Evolutionary conservation across 1,284 basidiomycete genomes (phyloP), one percentile per base, ranked within the genome.

Genomic region (Ustilago xerochloae): DNA sequence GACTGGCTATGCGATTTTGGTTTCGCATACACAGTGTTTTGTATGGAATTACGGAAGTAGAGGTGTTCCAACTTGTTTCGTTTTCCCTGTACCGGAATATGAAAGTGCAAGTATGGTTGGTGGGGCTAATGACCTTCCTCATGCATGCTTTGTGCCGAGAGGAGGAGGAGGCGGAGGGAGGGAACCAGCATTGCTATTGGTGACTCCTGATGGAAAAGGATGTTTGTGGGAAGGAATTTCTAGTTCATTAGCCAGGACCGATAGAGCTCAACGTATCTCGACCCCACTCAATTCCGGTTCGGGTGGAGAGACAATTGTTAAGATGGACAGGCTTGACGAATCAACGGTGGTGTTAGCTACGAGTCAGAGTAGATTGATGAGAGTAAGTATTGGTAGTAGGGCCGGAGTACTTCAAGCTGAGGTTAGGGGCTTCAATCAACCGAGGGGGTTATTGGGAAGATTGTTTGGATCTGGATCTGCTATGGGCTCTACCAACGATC

Each of bases 31-130:
- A 16, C 60, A 66, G 48, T 76, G 75, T 48, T 80, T 71, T 33
- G 79, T 81, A 0, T 83, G 81, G 81, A 82, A 75, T 70, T 80
- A 79, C 50, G 41, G 58, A 5, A 65, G 74, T 24, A 64, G 78
- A 7, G 70, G 71, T 22, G 66, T 67, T 22, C 73, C 78, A 8
- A 75, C 76, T 3, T 81, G 80, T 67, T 81, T 73, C 41, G 56
- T 62, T 9, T 77, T 80, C 28, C 46, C 72, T 4, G 55, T 79
- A 3, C 75, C 72, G 6, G 41, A 75, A 32, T 63, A 73, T 35
- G 53, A 68, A 0, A 63, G 66, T 9, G 55, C 53, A 6, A 64
- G 61, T 53, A 68, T 68, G 63, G 38, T 58, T 8, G 58, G 51
- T 4, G n/a, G n/a, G n/a, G 51, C 61, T 46, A 56, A 70, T 30